These are phyloP conservation scores for Nemophila menziesii DNA, from an alignment of 257 asterid species.

Conservation along the genomic window DNA sequence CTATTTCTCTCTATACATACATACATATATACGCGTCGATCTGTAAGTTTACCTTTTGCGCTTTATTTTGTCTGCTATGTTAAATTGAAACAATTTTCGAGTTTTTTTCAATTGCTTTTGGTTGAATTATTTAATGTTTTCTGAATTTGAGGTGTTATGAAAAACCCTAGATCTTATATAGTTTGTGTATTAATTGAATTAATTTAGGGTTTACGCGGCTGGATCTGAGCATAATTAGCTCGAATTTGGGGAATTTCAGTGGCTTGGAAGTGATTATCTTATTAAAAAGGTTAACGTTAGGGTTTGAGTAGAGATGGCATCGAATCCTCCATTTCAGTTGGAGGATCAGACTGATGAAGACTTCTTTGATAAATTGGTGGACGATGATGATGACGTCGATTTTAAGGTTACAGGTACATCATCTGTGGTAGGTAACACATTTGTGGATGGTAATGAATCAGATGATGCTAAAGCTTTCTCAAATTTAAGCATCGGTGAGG, in stretches of 20 bases:
- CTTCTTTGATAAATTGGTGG: slow-evolving; percentile 84
- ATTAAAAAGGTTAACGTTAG: slow-evolving; percentile 10
- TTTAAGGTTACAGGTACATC: slow-evolving; percentile 31
- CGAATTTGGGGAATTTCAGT: slow-evolving; percentile 16
- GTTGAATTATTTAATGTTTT: slow-evolving; percentile 4
- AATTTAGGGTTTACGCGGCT: slow-evolving; percentile 19
- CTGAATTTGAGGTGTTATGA: slow-evolving; percentile 11
- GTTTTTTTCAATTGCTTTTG: slow-evolving; percentile 3
- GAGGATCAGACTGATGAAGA: slow-evolving; percentile 97
- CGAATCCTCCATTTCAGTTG: slow-evolving; percentile 84
- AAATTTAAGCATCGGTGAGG: slow-evolving; percentile 48
- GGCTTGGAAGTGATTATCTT: slow-evolving; percentile 13
- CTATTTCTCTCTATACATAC: slow-evolving; percentile 5
- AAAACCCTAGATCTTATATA: slow-evolving; percentile 60
- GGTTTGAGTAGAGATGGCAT: slow-evolving; percentile 60
- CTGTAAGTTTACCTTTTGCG: slow-evolving; percentile 31
- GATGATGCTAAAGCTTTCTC: slow-evolving; percentile 70
- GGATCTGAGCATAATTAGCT: slow-evolving; percentile 47
- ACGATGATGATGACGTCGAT: slow-evolving; percentile 52
- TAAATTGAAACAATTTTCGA: slow-evolving; percentile 15
- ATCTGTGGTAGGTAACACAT: slow-evolving; percentile 9
- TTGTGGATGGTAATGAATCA: slow-evolving; percentile 40
- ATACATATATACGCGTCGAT: slow-evolving; percentile 23
- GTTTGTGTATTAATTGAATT: slow-evolving; percentile 12
- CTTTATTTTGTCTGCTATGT: slow-evolving; percentile 8